These are phyloP conservation scores for Hypoxylon perforatum DNA, from an alignment of 495 filamentous ascomycete genomes.

Conservation along the genomic window DNA sequence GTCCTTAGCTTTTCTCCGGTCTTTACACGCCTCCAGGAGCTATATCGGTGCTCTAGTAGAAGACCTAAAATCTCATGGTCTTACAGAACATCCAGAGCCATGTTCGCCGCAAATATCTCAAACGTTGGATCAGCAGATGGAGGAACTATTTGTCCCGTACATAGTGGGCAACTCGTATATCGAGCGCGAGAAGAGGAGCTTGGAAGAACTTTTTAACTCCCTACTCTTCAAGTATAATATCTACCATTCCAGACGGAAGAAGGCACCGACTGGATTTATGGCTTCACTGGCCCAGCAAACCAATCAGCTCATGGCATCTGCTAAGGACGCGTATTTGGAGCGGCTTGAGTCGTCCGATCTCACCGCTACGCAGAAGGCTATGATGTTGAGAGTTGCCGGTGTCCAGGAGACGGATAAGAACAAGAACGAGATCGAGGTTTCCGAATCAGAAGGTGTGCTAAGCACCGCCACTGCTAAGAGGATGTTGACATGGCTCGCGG, in stretches of 20 bases:
- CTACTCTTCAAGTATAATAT: slow-evolving; percentile 94
- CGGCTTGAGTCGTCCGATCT: slow-evolving; percentile 87
- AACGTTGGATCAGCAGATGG: slow-evolving; percentile 92
- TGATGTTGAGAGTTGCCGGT: slow-evolving; percentile 86
- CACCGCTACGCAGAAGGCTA: slow-evolving; percentile 82
- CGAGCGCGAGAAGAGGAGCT: slow-evolving; percentile 86
- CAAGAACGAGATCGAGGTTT: slow-evolving; percentile 84
- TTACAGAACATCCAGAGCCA: slow-evolving; percentile 94
- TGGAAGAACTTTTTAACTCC: slow-evolving; percentile 93
- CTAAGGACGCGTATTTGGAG: slow-evolving; percentile 85
- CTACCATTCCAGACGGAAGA: slow-evolving; percentile 87
- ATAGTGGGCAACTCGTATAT: slow-evolving; percentile 95
- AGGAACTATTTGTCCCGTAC: slow-evolving; percentile 96
- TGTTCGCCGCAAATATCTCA: slow-evolving; percentile 87
- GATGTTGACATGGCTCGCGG: slow-evolving; percentile 98
- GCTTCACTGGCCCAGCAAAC: slow-evolving; percentile 87
- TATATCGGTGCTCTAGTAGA: slow-evolving; percentile 89
- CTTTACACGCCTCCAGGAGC: slow-evolving; percentile 85
- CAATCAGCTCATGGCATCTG: slow-evolving; percentile 81
- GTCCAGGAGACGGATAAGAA: slow-evolving; percentile 65
- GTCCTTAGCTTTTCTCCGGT: slow-evolving; percentile 89
- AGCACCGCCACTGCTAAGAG: slow-evolving; percentile 88
- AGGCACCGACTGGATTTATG: slow-evolving; percentile 87
- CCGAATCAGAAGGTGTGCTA: slow-evolving; percentile 86
- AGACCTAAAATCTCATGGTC: slow-evolving; percentile 90